Conservation (phyloP, 1,284 basidiomycete genomes). For the Leccinum fuscescens region DNA sequence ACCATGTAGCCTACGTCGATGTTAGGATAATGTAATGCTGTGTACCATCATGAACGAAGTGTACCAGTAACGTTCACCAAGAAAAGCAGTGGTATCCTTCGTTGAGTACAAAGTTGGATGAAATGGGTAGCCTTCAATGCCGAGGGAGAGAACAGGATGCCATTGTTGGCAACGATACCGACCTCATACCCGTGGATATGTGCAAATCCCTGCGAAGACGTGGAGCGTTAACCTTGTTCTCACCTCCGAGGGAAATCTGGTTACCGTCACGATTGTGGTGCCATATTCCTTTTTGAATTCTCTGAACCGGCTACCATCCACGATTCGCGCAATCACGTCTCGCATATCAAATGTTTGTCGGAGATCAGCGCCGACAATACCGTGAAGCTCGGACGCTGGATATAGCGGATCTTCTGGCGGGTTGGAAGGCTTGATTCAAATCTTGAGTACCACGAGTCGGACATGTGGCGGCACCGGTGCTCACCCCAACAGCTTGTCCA, state of each 20-base stretch:
- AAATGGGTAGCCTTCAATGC: constrained; percentile 94
- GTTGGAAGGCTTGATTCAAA: constrained; percentile 48
- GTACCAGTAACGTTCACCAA: constrained; percentile 88
- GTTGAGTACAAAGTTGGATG: constrained; percentile 91
- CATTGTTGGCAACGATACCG: constrained; percentile 91
- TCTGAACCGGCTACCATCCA: constrained; percentile 89
- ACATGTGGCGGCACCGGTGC: constrained; percentile 28
- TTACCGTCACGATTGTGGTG: constrained; percentile 83
- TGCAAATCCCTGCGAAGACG: constrained; percentile 71
- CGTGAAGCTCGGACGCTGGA: constrained; percentile 78
- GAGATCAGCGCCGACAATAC: constrained; percentile 88
- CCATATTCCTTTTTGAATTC: constrained; percentile 98
- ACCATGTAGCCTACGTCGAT: constrained; percentile 80
- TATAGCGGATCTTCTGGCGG: constrained; percentile 76
- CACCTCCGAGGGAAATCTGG: constrained; percentile 18
- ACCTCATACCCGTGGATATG: constrained; percentile 87
- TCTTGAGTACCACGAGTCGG: constrained; percentile 12
- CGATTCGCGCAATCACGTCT: constrained; percentile 88
- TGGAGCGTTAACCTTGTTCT: constrained; percentile 7
- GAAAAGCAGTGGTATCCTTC: constrained; percentile 87
- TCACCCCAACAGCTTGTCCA: constrained; percentile 46
- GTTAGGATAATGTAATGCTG: constrained; percentile 4
- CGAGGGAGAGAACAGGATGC: constrained; percentile 90
- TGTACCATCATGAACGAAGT: constrained; percentile 6
- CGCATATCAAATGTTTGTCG: constrained; percentile 90